Conservation (phyloP, 1,284 basidiomycete species). For the Tilletia caries region DNA sequence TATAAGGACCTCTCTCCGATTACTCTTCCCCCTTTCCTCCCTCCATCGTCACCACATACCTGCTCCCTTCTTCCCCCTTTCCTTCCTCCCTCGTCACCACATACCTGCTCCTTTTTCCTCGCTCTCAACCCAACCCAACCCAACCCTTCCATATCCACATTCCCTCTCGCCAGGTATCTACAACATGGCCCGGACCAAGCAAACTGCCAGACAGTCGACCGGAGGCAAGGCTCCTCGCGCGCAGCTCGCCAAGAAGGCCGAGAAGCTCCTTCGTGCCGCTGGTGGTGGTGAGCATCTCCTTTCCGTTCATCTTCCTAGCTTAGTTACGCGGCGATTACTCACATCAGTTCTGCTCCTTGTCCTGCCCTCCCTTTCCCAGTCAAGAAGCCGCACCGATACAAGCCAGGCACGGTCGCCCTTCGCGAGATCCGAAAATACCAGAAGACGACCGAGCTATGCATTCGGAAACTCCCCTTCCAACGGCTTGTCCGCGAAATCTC, state of each 20-base stretch:
- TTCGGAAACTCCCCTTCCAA: no score
- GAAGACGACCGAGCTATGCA: slow-evolving; percentile 50
- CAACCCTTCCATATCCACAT: neutral
- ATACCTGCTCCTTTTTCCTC: neutral
- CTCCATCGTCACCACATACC: no score
- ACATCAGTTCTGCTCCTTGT: no score
- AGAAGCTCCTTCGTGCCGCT: slow-evolving; percentile 69
- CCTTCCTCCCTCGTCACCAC: neutral
- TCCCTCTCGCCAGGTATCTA: slow-evolving; percentile 3
- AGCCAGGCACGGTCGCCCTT: slow-evolving; percentile 46
- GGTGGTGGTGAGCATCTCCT: no score
- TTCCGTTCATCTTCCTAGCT: no score
- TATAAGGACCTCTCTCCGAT: no score
- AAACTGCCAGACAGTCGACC: slow-evolving; percentile 56
- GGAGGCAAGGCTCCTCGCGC: slow-evolving; percentile 62
- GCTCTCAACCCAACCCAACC: neutral
- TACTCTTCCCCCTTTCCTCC: no score
- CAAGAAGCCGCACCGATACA: slow-evolving; percentile 36
- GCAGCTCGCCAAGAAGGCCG: slow-evolving; percentile 54
- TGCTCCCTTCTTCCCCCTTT: neutral
- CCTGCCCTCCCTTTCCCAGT: slow-evolving; percentile 12
- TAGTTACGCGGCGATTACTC: no score
- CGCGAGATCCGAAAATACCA: slow-evolving; percentile 45
- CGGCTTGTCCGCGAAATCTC: slow-evolving; percentile 71
- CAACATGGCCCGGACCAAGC: slow-evolving; percentile 54